A percentile compares a stretch with the other conserved stretches of the same genome.
These are phyloP conservation scores for Blumeriella jaapii DNA, from an alignment of 2,329 filamentous ascomycete species.

Conservation along the genomic window DNA sequence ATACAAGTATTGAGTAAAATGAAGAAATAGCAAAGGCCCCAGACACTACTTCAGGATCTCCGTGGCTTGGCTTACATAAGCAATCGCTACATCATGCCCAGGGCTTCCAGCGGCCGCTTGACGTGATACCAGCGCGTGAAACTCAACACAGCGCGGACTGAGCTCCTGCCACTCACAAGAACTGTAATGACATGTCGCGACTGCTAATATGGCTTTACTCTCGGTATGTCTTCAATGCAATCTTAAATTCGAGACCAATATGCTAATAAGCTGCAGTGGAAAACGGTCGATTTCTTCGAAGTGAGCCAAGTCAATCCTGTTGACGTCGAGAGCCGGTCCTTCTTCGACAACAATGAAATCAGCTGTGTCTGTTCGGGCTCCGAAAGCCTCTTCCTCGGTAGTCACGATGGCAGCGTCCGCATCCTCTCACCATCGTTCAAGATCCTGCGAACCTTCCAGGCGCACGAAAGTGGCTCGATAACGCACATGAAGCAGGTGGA, in stretches of 20 bases:
- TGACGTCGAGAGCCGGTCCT: slow-evolving; percentile 65
- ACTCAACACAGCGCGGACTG: too few relatives aligned
- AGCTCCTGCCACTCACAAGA: too few relatives aligned
- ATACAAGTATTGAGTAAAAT: too few relatives aligned
- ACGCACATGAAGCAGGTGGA: slow-evolving; percentile 89
- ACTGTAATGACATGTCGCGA: slow-evolving; percentile 10
- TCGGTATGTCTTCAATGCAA: slow-evolving; percentile 12
- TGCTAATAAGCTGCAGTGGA: slow-evolving; percentile 51
- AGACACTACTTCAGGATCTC: too few relatives aligned
- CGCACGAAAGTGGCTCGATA: slow-evolving; percentile 67
- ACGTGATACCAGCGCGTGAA: too few relatives aligned
- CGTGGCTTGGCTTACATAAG: too few relatives aligned
- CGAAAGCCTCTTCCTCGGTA: slow-evolving; percentile 81
- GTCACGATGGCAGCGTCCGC: slow-evolving; percentile 72
- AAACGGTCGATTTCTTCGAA: slow-evolving; percentile 99
- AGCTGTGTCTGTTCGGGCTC: slow-evolving; percentile 78
- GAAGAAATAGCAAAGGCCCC: too few relatives aligned
- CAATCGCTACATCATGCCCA: too few relatives aligned
- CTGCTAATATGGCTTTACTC: slow-evolving; percentile 20
- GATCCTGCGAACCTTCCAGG: slow-evolving; percentile 74
- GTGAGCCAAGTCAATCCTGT: slow-evolving; percentile 69
- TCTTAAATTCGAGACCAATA: background rate
- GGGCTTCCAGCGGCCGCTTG: too few relatives aligned
- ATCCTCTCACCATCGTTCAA: slow-evolving; percentile 85
- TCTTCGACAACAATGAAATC: slow-evolving; percentile 75